Base-by-base conservation (phyloP, 1,284 basidiomycete genomes). In the Vanrija sp. region DNA sequence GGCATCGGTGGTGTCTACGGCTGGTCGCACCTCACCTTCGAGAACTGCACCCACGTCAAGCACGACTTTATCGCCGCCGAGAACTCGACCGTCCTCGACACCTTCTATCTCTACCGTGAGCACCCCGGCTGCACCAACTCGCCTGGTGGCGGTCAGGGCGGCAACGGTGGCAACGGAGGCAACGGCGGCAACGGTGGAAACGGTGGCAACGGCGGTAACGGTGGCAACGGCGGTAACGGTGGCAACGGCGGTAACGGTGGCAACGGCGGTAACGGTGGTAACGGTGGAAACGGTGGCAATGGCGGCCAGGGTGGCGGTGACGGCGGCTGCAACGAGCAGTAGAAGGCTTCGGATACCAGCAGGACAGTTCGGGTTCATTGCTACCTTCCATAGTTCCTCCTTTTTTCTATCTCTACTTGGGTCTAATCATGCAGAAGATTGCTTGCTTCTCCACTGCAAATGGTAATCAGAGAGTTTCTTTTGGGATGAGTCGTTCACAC, bases 21-120 rank as follows among this genome's bases (percentile, higher is more conserved):
- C 29, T 74, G 68, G 64, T 64, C 63, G 10, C 55, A 62, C 3
- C 49, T 77, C 38, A 71, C 66, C 5, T 72, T 77, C 47, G 58
- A 62, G 34, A 74, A 74, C 56, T 44, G 55, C 51, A 74, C 71
- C 38, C 63, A 71, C 29, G 28, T 67, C 39, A 44, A 44, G 40
- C 65, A 67, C 42, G 57, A 67, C 43, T 67, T 65, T 38, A 49
- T 67, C 29, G 63, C 63, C 7, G 38, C 54, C 14, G 51, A 49
- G 39, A 65, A 67, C 63, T 61, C 61, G 28, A 29, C 53, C 19
- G 56, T 66, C 34, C 23, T 66, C 18, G 63, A 66, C 43, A 57
- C 52, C 21, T 60, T 65, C 49, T 61, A 45, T 26, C 59, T 66
- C 7, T 56, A 63, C 55, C 60, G 55, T 46, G 52, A 62, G 54